Percentiles rank a stretch among this genome's conserved stretches.
Evolutionary conservation across 2,329 filamentous ascomycete genomes (phyloP).

Genomic region (Fusarium sp.): DNA sequence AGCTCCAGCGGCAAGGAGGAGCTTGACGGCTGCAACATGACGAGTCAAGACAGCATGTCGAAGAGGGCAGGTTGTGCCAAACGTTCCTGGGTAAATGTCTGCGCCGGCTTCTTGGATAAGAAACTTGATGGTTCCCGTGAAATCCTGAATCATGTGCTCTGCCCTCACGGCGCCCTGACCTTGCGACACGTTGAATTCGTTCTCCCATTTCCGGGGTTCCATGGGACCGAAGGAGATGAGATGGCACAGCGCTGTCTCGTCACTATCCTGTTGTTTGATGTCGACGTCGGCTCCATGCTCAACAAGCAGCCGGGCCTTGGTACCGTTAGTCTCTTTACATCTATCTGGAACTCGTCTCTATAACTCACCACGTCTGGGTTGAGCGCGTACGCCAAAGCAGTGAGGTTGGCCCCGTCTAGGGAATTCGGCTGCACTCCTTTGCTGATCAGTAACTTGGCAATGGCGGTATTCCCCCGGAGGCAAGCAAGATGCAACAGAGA

Average conservation of each 20-base stretch:
- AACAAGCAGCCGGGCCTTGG: slow-evolving; percentile 21
- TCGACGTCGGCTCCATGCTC: slow-evolving; percentile 19
- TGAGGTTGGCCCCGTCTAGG: slow-evolving; percentile 1
- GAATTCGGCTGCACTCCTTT: slow-evolving; percentile 11
- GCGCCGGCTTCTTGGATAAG: slow-evolving; percentile 22
- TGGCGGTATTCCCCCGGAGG: slow-evolving; percentile 31
- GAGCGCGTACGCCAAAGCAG: slow-evolving; percentile 26
- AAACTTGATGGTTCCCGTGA: slow-evolving; percentile 22
- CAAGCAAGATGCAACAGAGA: slow-evolving; percentile 32
- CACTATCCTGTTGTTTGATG: background rate
- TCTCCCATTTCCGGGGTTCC: background rate
- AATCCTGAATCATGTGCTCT: slow-evolving; percentile 13
- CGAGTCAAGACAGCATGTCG: slow-evolving; percentile 12
- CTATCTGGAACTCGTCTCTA: background rate
- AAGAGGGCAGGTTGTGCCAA: slow-evolving; percentile 11
- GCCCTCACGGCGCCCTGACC: slow-evolving; percentile 18
- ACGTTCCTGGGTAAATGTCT: slow-evolving; percentile 14
- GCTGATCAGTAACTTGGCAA: slow-evolving; percentile 19
- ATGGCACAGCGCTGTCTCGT: slow-evolving; percentile 25
- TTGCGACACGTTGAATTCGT: slow-evolving; percentile 11
- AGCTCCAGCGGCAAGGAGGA: slow-evolving; percentile 30
- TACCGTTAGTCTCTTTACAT: slow-evolving; percentile 4
- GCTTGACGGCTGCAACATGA: slow-evolving; percentile 16
- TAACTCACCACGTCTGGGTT: slow-evolving; percentile 30
- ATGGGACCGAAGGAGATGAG: slow-evolving; percentile 18